Evolutionary conservation across 2,329 filamentous ascomycete species (phyloP), one percentile per base, ranked within the genome.

Genomic region (Verticillium tricorpus): DNA sequence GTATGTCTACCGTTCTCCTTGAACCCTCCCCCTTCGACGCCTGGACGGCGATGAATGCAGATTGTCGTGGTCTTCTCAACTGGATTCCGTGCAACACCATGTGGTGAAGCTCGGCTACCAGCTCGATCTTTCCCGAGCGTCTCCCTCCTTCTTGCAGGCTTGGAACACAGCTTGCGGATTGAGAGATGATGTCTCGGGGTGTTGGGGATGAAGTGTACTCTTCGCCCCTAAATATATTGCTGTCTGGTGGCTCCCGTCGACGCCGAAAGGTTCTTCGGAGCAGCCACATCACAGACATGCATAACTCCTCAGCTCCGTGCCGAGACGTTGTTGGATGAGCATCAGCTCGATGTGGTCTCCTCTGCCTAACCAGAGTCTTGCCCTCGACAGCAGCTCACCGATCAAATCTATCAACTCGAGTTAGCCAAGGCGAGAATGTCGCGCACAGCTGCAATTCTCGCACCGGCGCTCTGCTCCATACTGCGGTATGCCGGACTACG

Each of bases 391-490:
- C 2, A 4, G 78, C 85, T 92, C 90, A 92, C 88, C 81, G 88
- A 92, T 90, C 69, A 93, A 94, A 93, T 82, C 66, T 67, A 90
- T 88, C 71, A 79, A 78, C 79, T 91, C 90, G 91, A 93, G 91
- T 93, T 82, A 87, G 85, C 86, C 89, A 90, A 85, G 86, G 87
- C 83, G 89, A 93, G 91, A 95, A 95, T 94, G 91, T 89, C 87
- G 91, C 91, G 80, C 83, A 82, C 85, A 88, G 90, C 90, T 89
- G 90, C 92, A 96, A 81, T 96, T 96, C 92, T 93, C 87, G 85
- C 88, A 88, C 88, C 87, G 89, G 90, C 90, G 90, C 87, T 88
- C 84, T 84, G 81, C 80, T 82, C 77, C 83, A 85, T 85, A 82
- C 82, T 76, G 71, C 72, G 79, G 82, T 85, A 82, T 86, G 82